Conservation (phyloP, 2,329 filamentous ascomycete species). For the Daldinia eschscholtzii region DNA sequence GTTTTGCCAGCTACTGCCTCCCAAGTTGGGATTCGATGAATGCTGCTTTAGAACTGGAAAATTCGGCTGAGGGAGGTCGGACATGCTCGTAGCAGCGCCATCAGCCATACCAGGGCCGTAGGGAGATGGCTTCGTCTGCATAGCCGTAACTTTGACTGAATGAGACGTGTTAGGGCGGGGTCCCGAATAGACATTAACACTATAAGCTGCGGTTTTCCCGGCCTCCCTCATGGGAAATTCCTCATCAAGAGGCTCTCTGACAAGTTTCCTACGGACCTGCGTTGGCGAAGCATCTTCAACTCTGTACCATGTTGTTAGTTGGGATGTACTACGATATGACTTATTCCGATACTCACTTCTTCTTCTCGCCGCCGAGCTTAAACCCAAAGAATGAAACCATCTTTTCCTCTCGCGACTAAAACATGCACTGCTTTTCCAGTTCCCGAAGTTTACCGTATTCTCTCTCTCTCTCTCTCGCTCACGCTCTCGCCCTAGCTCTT, state of each 20-base stretch:
- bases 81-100: conserved; percentile 60
- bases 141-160: conserved; percentile 50
- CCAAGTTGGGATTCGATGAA: conserved; percentile 50
- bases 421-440: conserved; percentile 28
- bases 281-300: conserved; percentile 50
- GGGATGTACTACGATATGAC: conserved; percentile 4
- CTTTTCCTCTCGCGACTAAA: conserved; percentile 31
- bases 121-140: conserved; percentile 41
- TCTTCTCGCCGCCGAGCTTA: conserved; percentile 68
- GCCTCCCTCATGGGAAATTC: conserved; percentile 35
- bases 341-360: conserved; percentile 62
- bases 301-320: conserved; percentile 45
- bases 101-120: conserved; percentile 55
- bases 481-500: conserved; percentile 1
- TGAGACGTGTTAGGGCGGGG: conserved; percentile 59
- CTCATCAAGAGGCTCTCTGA: conserved; percentile 26
- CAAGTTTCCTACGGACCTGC: conserved; percentile 31
- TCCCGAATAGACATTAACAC: conserved; percentile 35
- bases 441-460: conserved; percentile 23
- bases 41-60: conserved; percentile 48
- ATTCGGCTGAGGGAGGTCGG: conserved; percentile 55
- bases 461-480: background rate
- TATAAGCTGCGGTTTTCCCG: conserved; percentile 20
- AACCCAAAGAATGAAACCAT: conserved; percentile 73
- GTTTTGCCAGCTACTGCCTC: conserved; percentile 54